Conservation (phyloP, 2,329 filamentous ascomycete genomes). For the Fusarium ramigenum region DNA sequence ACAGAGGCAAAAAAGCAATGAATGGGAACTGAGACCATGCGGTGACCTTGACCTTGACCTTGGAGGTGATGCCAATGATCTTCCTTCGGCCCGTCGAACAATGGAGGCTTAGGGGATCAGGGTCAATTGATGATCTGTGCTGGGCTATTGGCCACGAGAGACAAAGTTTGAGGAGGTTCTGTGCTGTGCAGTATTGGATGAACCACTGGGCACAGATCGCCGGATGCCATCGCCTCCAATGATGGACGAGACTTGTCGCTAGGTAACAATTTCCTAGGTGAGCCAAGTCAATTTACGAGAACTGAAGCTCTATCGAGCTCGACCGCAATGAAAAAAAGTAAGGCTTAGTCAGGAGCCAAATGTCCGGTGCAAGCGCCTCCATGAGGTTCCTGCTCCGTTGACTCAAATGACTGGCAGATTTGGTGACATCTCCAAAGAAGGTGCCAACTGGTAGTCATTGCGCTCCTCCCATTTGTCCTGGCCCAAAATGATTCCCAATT, state of each 20-base stretch:
- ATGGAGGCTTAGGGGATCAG: not conserved
- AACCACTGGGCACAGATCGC: conserved; percentile 20
- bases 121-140: conserved; percentile 9
- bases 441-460: not conserved
- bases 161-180: not conserved
- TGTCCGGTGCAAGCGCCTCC: not conserved
- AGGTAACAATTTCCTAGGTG: conserved; percentile 4
- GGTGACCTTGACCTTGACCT: not conserved
- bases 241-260: not conserved
- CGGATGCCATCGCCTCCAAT: conserved; percentile 8
- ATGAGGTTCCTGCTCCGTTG: conserved; percentile 1
- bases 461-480: not conserved
- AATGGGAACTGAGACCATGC: not conserved
- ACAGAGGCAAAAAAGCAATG: not conserved
- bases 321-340: not conserved
- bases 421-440: conserved; percentile 7
- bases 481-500: not conserved
- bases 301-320: not conserved
- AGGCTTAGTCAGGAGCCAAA: not conserved
- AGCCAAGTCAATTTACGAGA: conserved; percentile 7
- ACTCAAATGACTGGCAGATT: conserved; percentile 8
- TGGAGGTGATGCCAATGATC: conserved; percentile 1
- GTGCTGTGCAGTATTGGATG: not conserved
- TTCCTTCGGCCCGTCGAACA: conserved; percentile 6
- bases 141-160: conserved; percentile 4